Conservation (phyloP, 1,139 yeast genomes). For the Taphrina confusa region DNA sequence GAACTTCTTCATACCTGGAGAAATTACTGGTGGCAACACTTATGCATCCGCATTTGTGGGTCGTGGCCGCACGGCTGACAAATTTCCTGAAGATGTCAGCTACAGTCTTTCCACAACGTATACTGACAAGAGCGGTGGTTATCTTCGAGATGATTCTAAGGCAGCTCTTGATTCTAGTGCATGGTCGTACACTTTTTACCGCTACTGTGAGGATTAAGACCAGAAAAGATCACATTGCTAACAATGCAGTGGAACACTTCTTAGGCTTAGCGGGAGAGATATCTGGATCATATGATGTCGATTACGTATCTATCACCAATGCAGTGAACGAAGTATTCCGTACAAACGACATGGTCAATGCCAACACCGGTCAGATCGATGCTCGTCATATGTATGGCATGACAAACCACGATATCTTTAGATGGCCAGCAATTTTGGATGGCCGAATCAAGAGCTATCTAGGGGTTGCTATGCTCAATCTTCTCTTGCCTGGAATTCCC, state of each 20-base stretch:
- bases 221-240: neutral
- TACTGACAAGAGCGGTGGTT: constrained; percentile 10
- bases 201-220: neutral
- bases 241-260: constrained; percentile 16
- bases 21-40: constrained; percentile 36
- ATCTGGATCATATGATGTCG: constrained; percentile 31
- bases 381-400: constrained; percentile 35
- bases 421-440: constrained; percentile 35
- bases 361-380: constrained; percentile 35
- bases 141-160: constrained; percentile 5
- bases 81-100: constrained; percentile 28
- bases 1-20: constrained; percentile 35
- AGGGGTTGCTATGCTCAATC: constrained; percentile 23
- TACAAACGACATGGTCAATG: constrained; percentile 33
- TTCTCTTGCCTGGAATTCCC: constrained; percentile 35
- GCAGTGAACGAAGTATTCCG: constrained; percentile 30
- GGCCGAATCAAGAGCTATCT: constrained; percentile 23
- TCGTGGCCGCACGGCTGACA: constrained; percentile 33
- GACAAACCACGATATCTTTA: constrained; percentile 36
- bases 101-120: constrained; percentile 3
- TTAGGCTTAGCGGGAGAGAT: constrained; percentile 32
- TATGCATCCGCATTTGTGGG: constrained; percentile 34
- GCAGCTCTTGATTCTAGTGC: constrained; percentile 32
- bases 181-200: constrained; percentile 32
- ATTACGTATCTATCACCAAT: constrained; percentile 24